Percentiles rank a stretch among this genome's conserved stretches.
phyloP scores from a whole-genome alignment of 2,329 filamentous ascomycete genomes.

The Corynespora cassiicola region DNA sequence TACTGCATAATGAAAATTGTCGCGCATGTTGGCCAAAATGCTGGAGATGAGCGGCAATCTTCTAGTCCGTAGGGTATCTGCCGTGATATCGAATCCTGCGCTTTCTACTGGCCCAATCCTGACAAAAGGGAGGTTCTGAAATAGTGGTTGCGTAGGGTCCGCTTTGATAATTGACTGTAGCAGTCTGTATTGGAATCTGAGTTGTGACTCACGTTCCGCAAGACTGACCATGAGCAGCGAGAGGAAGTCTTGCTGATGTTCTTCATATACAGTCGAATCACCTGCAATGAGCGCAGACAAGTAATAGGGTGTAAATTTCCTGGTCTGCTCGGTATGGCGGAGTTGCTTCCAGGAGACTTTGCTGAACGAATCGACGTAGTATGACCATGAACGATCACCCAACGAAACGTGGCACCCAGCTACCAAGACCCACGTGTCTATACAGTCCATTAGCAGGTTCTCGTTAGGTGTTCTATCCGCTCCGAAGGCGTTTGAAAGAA shows the following conservation, averaged over 20 bases:
- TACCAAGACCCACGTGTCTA: constrained; percentile 63
- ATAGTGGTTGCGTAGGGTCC: constrained; percentile 53
- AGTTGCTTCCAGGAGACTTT: constrained; percentile 57
- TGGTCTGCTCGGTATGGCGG: constrained; percentile 52
- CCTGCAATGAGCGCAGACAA: constrained; percentile 48
- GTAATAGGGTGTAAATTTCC: constrained; percentile 54
- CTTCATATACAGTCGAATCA: constrained; percentile 48
- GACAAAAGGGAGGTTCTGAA: constrained; percentile 67
- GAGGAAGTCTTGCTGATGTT: constrained; percentile 58
- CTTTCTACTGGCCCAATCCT: too few relatives aligned
- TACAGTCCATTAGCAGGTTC: constrained; percentile 55
- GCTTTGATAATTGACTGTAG: constrained; percentile 61
- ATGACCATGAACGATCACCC: constrained; percentile 58
- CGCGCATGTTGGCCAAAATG: constrained; percentile 66
- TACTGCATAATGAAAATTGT: constrained; percentile 48
- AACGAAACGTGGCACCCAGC: constrained; percentile 55
- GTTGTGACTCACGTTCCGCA: constrained; percentile 64
- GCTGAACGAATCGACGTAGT: constrained; percentile 62
- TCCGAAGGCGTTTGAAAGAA: constrained; percentile 68
- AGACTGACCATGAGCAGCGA: constrained; percentile 61
- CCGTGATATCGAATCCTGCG: constrained; percentile 56
- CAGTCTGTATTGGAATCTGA: constrained; percentile 67
- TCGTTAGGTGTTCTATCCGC: constrained; percentile 63
- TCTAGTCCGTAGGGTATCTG: constrained; percentile 60
- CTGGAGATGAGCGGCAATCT: constrained; percentile 62